These are phyloP conservation scores for Taphrina sp. DNA, from an alignment of 1,139 yeast species.

Conservation along the genomic window DNA sequence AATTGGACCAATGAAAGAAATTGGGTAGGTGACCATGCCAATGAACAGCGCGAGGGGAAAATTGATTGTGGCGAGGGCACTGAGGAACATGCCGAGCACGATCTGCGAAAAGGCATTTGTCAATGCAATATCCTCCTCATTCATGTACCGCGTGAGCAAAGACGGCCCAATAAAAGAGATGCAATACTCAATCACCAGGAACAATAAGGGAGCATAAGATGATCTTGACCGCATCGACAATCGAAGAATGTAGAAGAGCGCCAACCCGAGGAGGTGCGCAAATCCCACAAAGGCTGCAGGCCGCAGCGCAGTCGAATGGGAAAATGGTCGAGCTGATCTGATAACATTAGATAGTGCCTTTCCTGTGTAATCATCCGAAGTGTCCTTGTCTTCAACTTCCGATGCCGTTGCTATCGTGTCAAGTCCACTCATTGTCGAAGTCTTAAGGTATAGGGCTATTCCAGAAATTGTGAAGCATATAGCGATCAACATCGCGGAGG, in stretches of 20 bases:
- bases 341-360: conserved; percentile 8
- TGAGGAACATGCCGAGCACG: conserved; percentile 60
- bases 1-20: conserved; percentile 61
- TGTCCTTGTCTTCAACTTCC: conserved; percentile 2
- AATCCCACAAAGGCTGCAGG: conserved; percentile 15
- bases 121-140: conserved; percentile 24
- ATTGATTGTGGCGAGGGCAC: conserved; percentile 76
- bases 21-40: conserved; percentile 67
- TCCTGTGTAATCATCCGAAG: not conserved
- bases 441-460: conserved; percentile 46
- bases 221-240: not conserved
- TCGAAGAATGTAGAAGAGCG: conserved; percentile 31
- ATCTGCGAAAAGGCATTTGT: conserved; percentile 26
- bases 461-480: conserved; percentile 71
- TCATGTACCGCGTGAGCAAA: conserved; percentile 25
- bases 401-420: not conserved
- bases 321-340: conserved; percentile 7
- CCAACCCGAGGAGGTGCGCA: conserved; percentile 17
- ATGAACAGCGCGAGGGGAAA: conserved; percentile 74
- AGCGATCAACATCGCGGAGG: conserved; percentile 75
- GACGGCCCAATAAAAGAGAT: conserved; percentile 14
- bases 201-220: not conserved
- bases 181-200: conserved; percentile 3
- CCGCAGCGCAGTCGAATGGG: conserved; percentile 1
- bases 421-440: not conserved